Base-by-base conservation (phyloP, 441 rosid species). In the Francoa sonchifolia region DNA sequence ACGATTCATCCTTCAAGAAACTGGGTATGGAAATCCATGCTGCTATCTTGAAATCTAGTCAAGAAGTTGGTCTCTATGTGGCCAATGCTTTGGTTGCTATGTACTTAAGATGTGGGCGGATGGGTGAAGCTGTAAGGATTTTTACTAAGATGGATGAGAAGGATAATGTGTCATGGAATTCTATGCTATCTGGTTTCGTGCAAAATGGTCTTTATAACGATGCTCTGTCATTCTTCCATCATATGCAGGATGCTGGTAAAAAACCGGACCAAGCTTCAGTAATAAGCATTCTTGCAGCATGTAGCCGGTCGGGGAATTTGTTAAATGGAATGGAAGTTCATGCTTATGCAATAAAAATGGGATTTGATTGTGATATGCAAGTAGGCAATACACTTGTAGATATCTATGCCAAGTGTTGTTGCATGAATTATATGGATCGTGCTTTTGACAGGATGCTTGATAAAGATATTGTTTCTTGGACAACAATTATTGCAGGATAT, bases 381-480 rank as follows among this genome's bases (percentile, higher is more conserved):
- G 73, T 77, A 37, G 90, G 79, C 34, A 82, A 82, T 57, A 73
- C 88, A 22, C 66, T 77, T 54, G 42, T 75, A 52, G 94, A 84
- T 71, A 68, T 84, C 92, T 89, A 85, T 58, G 69, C 74, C 7
- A 82, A 71, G 52, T 89, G 94, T 55, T 28, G 65, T 48, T 58
- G 39, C 51, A 57, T 67, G 55, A 61, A 44, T 54, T 74, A 73
- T 25, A 75, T 75, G 72, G 74, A 67, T 21, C 55, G 41, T 50
- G 73, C 54, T 17, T 89, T 89, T 61, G 50, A 50, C 39, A 37
- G 40, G 67, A 73, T 85, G 59, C 62, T 57, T 12, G 28, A 45
- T 26, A 75, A 72, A 62, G 96, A 85, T 74, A 61, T 48, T 30
- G 69, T 85, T 62, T 79, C 96, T 28, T 85, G 92, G 95, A 76